Evolutionary conservation across 108 stramenopile species (phyloP).

Genomic region (Cyclotella atomus): DNA sequence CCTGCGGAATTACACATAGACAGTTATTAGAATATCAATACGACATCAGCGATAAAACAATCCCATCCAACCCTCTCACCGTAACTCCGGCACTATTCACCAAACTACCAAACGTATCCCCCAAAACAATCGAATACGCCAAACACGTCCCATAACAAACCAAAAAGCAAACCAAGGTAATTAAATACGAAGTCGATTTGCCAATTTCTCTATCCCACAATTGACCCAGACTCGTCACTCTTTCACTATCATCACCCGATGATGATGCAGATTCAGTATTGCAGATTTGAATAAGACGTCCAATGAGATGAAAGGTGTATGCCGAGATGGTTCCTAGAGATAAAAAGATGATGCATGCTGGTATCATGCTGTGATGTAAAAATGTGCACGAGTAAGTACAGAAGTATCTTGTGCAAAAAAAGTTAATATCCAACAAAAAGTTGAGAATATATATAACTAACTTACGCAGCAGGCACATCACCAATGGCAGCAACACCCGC

Average conservation of each 20-base stretch:
- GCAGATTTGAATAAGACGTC: constrained; percentile 57
- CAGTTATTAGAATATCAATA: background rate
- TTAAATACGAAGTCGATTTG: constrained; percentile 63
- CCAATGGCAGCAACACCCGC: constrained; percentile 75
- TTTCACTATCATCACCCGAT: background rate
- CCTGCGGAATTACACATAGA: constrained; percentile 16
- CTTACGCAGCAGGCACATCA: constrained; percentile 57
- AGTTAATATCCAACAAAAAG: background rate
- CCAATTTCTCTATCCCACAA: constrained; percentile 86
- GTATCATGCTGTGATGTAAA: constrained; percentile 47
- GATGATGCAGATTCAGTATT: constrained; percentile 28
- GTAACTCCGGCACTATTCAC: constrained; percentile 43
- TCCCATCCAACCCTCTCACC: constrained; percentile 3
- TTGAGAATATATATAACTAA: background rate
- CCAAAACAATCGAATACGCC: constrained; percentile 86
- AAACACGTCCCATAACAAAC: constrained; percentile 82
- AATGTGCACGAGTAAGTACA: no score
- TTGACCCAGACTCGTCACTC: constrained; percentile 67
- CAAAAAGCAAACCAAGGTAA: constrained; percentile 70
- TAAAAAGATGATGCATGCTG: constrained; percentile 66
- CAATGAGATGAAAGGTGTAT: constrained; percentile 87
- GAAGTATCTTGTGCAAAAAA: no score
- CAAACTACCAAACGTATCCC: constrained; percentile 67
- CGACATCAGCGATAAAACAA: background rate
- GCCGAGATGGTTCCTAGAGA: constrained; percentile 79